Evolutionary conservation across 2,329 filamentous ascomycete species (phyloP).

Genomic region (Arthrobotrys iridis): DNA sequence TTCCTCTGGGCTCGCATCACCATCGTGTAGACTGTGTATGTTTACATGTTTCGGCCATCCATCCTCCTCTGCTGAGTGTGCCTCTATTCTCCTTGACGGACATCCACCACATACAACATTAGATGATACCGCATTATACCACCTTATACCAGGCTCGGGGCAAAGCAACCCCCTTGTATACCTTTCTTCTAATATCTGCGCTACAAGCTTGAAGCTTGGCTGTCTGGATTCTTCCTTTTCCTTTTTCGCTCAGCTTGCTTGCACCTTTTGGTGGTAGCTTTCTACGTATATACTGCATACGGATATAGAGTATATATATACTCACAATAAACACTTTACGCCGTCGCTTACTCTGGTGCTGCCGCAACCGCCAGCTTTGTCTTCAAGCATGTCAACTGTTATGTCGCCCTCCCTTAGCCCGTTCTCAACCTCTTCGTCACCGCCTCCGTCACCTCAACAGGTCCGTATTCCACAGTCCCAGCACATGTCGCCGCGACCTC

Average conservation of each 20-base stretch:
- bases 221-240: background rate
- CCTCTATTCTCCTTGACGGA: background rate
- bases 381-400: constrained; percentile 45
- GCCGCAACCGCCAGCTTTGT: constrained; percentile 1
- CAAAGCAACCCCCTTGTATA: background rate
- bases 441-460: constrained; percentile 48
- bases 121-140: background rate
- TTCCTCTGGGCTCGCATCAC: background rate
- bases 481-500: constrained; percentile 37
- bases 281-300: background rate
- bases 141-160: background rate
- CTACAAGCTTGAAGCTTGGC: constrained; percentile 10
- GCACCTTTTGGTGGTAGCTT: background rate
- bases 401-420: constrained; percentile 42
- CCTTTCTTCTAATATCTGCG: background rate
- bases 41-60: background rate
- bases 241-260: background rate
- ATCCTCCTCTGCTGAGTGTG: background rate
- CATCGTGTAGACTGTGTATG: background rate
- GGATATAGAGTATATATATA: background rate
- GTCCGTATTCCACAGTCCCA: constrained; percentile 34
- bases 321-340: background rate
- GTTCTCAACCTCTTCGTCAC: constrained; percentile 47
- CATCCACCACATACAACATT: background rate
- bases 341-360: background rate